phyloP scores from a whole-genome alignment of 73 alveolate genomes.

The Symbiodinium natans region DNA sequence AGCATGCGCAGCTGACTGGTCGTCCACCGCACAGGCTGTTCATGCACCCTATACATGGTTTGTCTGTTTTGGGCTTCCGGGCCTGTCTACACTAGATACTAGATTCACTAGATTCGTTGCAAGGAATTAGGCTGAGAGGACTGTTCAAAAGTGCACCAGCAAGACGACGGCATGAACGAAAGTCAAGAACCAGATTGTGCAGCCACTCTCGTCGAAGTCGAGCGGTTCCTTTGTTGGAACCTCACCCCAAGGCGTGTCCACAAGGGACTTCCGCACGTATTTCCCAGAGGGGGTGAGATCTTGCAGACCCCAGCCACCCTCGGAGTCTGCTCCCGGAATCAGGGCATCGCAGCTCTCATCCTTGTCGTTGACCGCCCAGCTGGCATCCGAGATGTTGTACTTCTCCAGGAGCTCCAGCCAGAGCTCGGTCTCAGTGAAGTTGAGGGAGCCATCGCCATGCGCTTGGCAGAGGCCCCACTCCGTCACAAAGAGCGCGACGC shows the following conservation, averaged over 20 bases:
- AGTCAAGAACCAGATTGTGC: not conserved
- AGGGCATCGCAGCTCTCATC: not conserved
- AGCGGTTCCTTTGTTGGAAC: not conserved
- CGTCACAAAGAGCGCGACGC: conserved; percentile 6
- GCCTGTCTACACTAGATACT: too few relatives aligned
- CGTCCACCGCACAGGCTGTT: not conserved
- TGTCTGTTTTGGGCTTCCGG: too few relatives aligned
- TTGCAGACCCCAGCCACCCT: conserved; percentile 55
- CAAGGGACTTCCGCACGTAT: conserved; percentile 23
- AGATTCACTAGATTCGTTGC: too few relatives aligned
- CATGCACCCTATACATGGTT: not conserved
- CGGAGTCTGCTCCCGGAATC: conserved; percentile 37
- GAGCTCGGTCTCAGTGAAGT: not conserved
- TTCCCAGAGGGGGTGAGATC: conserved; percentile 47
- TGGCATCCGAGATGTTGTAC: conserved; percentile 55
- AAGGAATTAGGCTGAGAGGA: not conserved
- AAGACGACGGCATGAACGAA: not conserved
- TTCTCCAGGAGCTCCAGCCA: not conserved
- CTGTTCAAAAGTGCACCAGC: not conserved
- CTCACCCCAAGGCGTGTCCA: not conserved
- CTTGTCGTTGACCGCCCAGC: conserved; percentile 37
- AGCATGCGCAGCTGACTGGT: too few relatives aligned
- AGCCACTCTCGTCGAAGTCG: not conserved
- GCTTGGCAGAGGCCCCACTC: not conserved
- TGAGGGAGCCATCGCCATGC: not conserved